Conservation (phyloP, 2,329 filamentous ascomycete genomes). For the Elsinoe batatas region DNA sequence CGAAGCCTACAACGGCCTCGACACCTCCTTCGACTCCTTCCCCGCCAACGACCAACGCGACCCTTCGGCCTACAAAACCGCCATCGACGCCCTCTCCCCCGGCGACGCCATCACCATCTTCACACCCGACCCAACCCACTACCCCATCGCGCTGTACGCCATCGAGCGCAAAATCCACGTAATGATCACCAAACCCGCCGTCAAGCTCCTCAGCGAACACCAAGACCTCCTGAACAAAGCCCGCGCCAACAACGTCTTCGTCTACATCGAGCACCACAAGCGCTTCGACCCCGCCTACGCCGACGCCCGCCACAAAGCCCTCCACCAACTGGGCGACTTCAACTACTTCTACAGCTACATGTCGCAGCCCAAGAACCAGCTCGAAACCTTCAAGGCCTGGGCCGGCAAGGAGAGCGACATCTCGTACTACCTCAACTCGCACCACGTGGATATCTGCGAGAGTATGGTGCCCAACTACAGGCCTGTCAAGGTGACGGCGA, state of each 20-base stretch:
- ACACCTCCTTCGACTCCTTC: constrained; percentile 76
- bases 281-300: constrained; percentile 89
- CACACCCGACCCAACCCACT: constrained; percentile 88
- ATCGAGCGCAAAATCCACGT: constrained; percentile 83
- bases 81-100: constrained; percentile 70
- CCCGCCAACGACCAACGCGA: constrained; percentile 64
- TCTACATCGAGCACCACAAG: constrained; percentile 95
- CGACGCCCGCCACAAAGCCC: constrained; percentile 69
- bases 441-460: constrained; percentile 88
- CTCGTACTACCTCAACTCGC: constrained; percentile 90
- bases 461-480: constrained; percentile 78
- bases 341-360: constrained; percentile 99
- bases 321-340: constrained; percentile 70
- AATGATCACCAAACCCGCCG: constrained; percentile 86
- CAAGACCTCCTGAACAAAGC: constrained; percentile 63
- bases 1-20: constrained; percentile 77
- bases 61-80: constrained; percentile 74
- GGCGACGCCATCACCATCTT: constrained; percentile 93
- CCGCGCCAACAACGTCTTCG: constrained; percentile 67
- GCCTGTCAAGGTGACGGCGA: constrained; percentile 69
- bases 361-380: constrained; percentile 82
- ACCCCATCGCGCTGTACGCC: constrained; percentile 82
- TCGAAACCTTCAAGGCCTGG: constrained; percentile 93
- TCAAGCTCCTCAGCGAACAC: constrained; percentile 74
- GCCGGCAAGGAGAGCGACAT: constrained; percentile 88